phyloP scores from a whole-genome alignment of 2,329 filamentous ascomycete species.

The Penicillium expansum region DNA sequence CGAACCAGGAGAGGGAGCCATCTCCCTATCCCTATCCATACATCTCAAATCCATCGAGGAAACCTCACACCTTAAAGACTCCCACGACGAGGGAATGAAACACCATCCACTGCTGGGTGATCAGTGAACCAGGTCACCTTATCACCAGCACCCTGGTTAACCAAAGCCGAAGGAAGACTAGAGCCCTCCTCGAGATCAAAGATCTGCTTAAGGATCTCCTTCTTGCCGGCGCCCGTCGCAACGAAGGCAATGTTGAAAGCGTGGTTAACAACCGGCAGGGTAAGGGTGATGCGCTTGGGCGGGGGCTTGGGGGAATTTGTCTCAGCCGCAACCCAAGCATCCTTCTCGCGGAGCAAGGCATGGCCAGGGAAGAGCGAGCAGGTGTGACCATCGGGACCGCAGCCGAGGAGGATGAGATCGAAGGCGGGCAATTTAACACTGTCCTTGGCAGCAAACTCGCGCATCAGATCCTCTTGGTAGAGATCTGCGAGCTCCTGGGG shows the following conservation, averaged over 20 bases:
- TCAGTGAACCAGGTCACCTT: constrained; percentile 96
- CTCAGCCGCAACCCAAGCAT: constrained; percentile 89
- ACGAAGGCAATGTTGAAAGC: constrained; percentile 86
- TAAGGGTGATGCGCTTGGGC: constrained; percentile 84
- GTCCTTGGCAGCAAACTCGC: constrained; percentile 84
- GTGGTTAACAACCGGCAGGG: constrained; percentile 84
- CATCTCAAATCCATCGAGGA: neutral
- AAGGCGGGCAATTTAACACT: constrained; percentile 94
- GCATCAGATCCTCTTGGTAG: constrained; percentile 86
- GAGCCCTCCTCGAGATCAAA: constrained; percentile 73
- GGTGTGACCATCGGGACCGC: constrained; percentile 93
- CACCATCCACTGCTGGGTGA: constrained; percentile 76
- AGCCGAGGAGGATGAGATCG: constrained; percentile 88
- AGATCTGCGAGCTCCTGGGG: constrained; percentile 88
- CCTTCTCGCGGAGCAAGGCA: constrained; percentile 76
- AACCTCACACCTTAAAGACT: constrained; percentile 48
- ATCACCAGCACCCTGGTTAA: constrained; percentile 81
- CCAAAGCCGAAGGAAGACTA: constrained; percentile 77
- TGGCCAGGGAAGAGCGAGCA: constrained; percentile 95
- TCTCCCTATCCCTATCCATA: neutral
- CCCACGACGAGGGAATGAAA: constrained; percentile 74
- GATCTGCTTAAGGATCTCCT: constrained; percentile 86
- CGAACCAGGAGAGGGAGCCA: neutral
- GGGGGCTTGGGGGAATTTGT: constrained; percentile 95
- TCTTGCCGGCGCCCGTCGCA: constrained; percentile 84